Evolutionary conservation across 1,284 basidiomycete genomes (phyloP).

Genomic region (Austroboletus niveus): DNA sequence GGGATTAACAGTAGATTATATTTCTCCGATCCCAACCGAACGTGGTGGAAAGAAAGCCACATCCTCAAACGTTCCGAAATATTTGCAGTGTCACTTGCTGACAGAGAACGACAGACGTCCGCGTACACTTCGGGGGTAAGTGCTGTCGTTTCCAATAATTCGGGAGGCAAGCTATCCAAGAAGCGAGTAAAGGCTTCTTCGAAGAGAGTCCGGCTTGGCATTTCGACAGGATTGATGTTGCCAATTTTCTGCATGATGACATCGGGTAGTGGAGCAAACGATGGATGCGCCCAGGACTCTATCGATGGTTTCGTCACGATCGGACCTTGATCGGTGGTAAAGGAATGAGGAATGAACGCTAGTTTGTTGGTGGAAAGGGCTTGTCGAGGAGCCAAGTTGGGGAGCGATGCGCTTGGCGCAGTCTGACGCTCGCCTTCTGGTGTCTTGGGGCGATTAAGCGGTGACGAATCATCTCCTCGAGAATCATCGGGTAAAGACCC

Average conservation of each 20-base stretch:
- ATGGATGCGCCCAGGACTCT: conserved; percentile 56
- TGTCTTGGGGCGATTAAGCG: conserved; percentile 16
- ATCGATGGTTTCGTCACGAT: conserved; percentile 38
- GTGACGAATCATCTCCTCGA: conserved; percentile 19
- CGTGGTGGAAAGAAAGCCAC: conserved; percentile 59
- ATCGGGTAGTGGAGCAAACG: conserved; percentile 59
- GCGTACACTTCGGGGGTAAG: conserved; percentile 55
- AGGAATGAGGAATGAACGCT: conserved; percentile 36
- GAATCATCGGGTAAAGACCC: conserved; percentile 27
- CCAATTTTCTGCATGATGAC: conserved; percentile 46
- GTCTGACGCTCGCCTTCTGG: conserved; percentile 27
- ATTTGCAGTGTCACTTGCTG: conserved; percentile 38
- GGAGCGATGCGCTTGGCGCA: conserved; percentile 16
- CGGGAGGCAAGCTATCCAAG: conserved; percentile 48
- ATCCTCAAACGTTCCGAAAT: conserved; percentile 49
- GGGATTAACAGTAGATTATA: conserved; percentile 57
- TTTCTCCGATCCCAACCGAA: conserved; percentile 58
- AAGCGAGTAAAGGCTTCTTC: conserved; percentile 51
- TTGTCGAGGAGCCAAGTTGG: conserved; percentile 22
- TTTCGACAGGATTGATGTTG: conserved; percentile 52
- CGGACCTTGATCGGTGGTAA: conserved; percentile 35
- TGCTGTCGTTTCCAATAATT: conserved; percentile 59
- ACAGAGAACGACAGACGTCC: conserved; percentile 47
- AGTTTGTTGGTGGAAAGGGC: conserved; percentile 25
- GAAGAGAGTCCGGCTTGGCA: conserved; percentile 56